These are phyloP conservation scores for Aspergillus homomorphus DNA, from an alignment of 495 filamentous ascomycete genomes.

Conservation along the genomic window DNA sequence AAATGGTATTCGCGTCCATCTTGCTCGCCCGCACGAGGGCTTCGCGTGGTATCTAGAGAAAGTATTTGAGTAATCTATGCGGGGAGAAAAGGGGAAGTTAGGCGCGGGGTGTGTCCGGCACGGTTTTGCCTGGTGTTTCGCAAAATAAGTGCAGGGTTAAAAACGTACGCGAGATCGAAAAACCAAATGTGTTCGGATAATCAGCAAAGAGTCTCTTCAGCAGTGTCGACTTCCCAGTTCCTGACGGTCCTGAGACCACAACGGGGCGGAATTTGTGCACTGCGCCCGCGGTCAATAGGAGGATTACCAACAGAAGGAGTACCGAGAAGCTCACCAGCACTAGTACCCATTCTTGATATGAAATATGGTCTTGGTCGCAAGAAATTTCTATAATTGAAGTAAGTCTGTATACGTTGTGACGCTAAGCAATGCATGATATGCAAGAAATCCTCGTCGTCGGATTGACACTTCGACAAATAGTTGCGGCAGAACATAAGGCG, in stretches of 20 bases:
- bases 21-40: slow-evolving; percentile 71
- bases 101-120: too few species aligned
- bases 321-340: slow-evolving; percentile 21
- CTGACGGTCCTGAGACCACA: slow-evolving; percentile 82
- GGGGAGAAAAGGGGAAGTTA: not conserved
- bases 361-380: not conserved
- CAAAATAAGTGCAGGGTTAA: not conserved
- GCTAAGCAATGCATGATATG: slow-evolving; percentile 25
- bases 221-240: slow-evolving; percentile 86
- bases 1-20: slow-evolving; percentile 83
- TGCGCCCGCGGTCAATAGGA: slow-evolving; percentile 10
- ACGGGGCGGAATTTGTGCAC: slow-evolving; percentile 58
- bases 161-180: slow-evolving; percentile 65
- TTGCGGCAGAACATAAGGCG: slow-evolving; percentile 13
- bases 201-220: slow-evolving; percentile 66
- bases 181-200: slow-evolving; percentile 72
- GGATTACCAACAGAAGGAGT: not conserved
- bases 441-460: not conserved
- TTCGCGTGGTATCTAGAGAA: slow-evolving; percentile 66
- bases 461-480: not conserved
- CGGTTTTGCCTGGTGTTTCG: too few species aligned
- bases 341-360: slow-evolving; percentile 29
- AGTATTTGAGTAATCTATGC: not conserved
- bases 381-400: not conserved
- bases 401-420: slow-evolving; percentile 14